Conservation (phyloP, 2,329 filamentous ascomycete species). For the Trichoderma guizhouense region DNA sequence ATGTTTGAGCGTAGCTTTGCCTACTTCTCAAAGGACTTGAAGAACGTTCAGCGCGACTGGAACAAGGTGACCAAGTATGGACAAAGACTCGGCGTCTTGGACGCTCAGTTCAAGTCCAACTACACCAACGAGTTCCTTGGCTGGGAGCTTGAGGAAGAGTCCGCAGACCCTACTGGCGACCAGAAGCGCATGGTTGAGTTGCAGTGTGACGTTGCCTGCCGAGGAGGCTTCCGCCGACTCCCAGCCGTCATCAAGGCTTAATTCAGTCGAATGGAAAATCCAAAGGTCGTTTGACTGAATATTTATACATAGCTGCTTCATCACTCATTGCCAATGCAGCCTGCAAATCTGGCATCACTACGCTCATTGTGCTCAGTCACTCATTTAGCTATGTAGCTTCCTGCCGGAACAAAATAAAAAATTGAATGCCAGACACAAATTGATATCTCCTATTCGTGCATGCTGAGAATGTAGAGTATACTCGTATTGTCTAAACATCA, state of each 20-base stretch:
- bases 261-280: not conserved
- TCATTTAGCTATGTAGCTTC: slow-evolving; percentile 13
- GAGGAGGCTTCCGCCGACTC: slow-evolving; percentile 62
- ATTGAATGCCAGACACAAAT: not conserved
- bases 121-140: slow-evolving; percentile 70
- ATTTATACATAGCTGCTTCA: not conserved
- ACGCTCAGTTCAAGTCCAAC: slow-evolving; percentile 63
- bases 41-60: slow-evolving; percentile 75
- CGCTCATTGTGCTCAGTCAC: slow-evolving; percentile 10
- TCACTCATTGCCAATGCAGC: slow-evolving; percentile 2
- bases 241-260: slow-evolving; percentile 14
- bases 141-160: slow-evolving; percentile 64
- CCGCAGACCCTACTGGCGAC: slow-evolving; percentile 64
- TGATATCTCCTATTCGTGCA: no score
- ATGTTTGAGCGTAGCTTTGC: slow-evolving; percentile 77
- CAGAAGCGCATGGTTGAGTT: slow-evolving; percentile 71
- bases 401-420: not conserved
- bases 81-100: slow-evolving; percentile 66
- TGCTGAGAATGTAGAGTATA: not conserved
- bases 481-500: not conserved
- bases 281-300: not conserved
- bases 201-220: slow-evolving; percentile 62
- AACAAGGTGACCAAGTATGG: slow-evolving; percentile 73
- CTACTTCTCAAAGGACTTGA: slow-evolving; percentile 70
- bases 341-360: slow-evolving; percentile 9